Evolutionary conservation across 225 moss, liverwort and hornwort species (phyloP).

Genomic region (Ulota crispa): DNA sequence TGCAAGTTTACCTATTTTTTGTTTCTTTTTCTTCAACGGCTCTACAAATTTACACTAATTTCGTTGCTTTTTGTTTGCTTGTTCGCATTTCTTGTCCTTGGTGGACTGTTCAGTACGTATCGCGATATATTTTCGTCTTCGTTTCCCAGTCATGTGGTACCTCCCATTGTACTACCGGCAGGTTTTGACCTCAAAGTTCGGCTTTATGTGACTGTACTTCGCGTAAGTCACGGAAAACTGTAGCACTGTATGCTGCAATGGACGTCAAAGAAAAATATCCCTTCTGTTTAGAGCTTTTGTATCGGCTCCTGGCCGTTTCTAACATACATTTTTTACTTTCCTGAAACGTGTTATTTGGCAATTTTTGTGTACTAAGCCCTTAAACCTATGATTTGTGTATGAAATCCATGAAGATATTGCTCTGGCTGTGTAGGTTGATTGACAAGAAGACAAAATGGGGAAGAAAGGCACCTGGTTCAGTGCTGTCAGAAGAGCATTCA

Average conservation of each 20-base stretch:
- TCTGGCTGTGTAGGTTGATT: constrained; percentile 29
- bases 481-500: constrained; percentile 58
- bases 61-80: neutral
- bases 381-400: neutral
- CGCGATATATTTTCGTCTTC: neutral
- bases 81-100: constrained; percentile 4
- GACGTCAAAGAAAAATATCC: neutral
- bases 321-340: neutral
- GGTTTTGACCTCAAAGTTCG: constrained; percentile 2
- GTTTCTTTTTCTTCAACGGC: neutral
- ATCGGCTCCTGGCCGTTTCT: neutral
- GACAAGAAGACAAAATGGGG: constrained; percentile 37
- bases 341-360: neutral
- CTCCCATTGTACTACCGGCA: neutral
- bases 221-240: neutral
- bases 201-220: neutral
- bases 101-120: neutral
- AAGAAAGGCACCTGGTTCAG: constrained; percentile 59
- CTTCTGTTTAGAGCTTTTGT: neutral
- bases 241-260: neutral
- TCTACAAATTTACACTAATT: neutral
- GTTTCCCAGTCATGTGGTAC: neutral
- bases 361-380: neutral
- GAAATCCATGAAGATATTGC: neutral
- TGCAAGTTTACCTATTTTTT: neutral